Evolutionary conservation across 2,329 filamentous ascomycete species (phyloP).

Genomic region (Neofusicoccum sp.): DNA sequence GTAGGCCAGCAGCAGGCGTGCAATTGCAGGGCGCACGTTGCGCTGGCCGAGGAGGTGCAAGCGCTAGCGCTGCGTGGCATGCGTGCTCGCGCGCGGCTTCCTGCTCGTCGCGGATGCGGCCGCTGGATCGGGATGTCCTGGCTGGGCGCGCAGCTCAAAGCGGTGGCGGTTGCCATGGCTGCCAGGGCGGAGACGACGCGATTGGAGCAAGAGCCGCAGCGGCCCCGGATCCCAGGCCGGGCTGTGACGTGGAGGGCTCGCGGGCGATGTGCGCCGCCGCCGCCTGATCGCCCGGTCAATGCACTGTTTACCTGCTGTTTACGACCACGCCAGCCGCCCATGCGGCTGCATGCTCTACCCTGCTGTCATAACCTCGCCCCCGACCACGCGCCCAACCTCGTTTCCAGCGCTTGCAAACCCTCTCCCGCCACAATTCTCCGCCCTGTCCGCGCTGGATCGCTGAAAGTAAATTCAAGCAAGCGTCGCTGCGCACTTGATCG

Average conservation of each 20-base stretch:
- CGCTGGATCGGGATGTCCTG: conserved; percentile 1
- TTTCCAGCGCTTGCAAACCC: conserved; percentile 18
- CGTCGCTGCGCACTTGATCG: conserved; percentile 26
- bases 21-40: neutral
- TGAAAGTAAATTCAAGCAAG: conserved; percentile 27
- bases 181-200: neutral
- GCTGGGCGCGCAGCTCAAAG: conserved; percentile 1
- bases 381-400: conserved; percentile 23
- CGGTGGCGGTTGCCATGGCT: conserved; percentile 13
- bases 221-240: neutral
- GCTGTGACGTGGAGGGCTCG: conserved; percentile 17
- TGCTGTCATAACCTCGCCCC: conserved; percentile 5
- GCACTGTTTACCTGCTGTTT: conserved; percentile 20
- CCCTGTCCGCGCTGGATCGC: conserved; percentile 39
- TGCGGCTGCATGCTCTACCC: conserved; percentile 11
- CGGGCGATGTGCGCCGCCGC: conserved; percentile 6
- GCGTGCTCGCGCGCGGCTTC: neutral
- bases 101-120: neutral
- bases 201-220: conserved; percentile 8
- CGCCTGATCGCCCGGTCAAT: conserved; percentile 13
- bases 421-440: neutral
- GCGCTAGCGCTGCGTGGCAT: neutral
- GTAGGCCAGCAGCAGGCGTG: neutral
- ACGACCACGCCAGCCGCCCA: conserved; percentile 16
- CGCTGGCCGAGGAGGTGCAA: neutral